Evolutionary conservation across 1,139 yeast genomes (phyloP), one percentile per base, ranked within the genome.

Genomic region (Hyphopichia burtonii): DNA sequence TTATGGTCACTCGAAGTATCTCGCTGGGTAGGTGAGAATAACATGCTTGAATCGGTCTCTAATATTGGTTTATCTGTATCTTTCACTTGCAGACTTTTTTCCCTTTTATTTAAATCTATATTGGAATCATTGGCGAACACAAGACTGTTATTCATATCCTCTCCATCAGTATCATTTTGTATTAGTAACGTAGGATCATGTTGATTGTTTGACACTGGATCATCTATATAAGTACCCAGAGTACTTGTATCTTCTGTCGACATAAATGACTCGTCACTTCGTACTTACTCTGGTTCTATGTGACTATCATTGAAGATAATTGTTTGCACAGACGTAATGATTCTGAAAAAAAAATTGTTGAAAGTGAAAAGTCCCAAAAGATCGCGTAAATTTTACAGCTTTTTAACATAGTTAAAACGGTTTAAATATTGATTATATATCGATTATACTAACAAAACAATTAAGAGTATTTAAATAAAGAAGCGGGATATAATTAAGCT

Each of bases 81-180:
- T 32, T 36, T 25, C 28, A 25, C 7, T 9, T n/a, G n/a, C n/a
- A 10, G n/a, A 9, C n/a, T 8, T 25, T 25, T 10, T 8, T 25
- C 11, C n/a, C 28, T 11, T 10, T 25, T 10, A 25, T 25, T 25
- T 5, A 3, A 25, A 10, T 31, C 20, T 4, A 11, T 3, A 14
- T 28, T 18, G 27, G 23, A 5, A 9, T 37, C 39, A 31, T 37
- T 32, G 12, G 35, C 39, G 15, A 37, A 37, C 4, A 37, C 39
- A 18, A 37, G 34, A 22, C 39, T 37, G 22, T 31, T 37, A 22
- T 37, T 31, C 28, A 22, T 27, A 22, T 34, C 37, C 12, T 33
- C 27, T 3, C 20, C 17, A 19, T 18, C 16, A 19, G 5, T 16
- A 10, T 25, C n/a, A 12, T 25, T 25, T 11, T 25, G 28, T 17